Percentiles rank a stretch among this genome's conserved stretches.
Conservation (phyloP, 805 yeast genomes). For the fission yeast (Schizosaccharomyces pombe) region ASM294v3 CU329670.1:2182001-2182500, state of each 20-base stretch:
- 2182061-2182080: neutral
- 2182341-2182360: neutral
- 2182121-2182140: neutral
- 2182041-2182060: neutral
- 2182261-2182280: neutral
- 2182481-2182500: neutral
- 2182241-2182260: neutral
- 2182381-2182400: neutral
- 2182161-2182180: neutral
- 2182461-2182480: neutral
- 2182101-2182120: neutral
- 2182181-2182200: neutral
- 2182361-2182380: neutral
- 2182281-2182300: neutral
- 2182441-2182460: neutral
- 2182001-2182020: neutral
- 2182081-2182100: neutral
- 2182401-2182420: neutral
- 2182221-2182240: neutral
- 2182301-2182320: neutral
- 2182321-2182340: neutral
- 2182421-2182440: neutral
- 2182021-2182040: neutral
- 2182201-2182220: neutral
- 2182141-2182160: neutral